Percentiles rank a stretch among this genome's conserved stretches.
Evolutionary conservation across 371 early-diverging fungal species (phyloP).

Genomic region (Mucor plumbeus): DNA sequence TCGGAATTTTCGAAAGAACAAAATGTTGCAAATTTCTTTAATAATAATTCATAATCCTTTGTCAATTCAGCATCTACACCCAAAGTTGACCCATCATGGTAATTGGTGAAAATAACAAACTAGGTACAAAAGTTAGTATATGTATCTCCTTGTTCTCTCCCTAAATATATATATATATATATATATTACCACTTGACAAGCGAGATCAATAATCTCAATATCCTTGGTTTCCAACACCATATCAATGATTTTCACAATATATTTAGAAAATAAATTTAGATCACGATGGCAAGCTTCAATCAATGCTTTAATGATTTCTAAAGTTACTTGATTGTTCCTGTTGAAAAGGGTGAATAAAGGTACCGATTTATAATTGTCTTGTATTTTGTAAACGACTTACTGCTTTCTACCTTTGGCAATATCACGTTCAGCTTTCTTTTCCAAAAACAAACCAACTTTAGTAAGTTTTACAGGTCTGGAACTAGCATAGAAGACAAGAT

Average conservation of each 20-base stretch:
- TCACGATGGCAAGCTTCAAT: slow-evolving; percentile 76
- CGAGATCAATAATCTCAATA: slow-evolving; percentile 54
- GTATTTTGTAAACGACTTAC: slow-evolving; percentile 26
- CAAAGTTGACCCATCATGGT: slow-evolving; percentile 71
- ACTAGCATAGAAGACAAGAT: slow-evolving; percentile 87
- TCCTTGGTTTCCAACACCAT: slow-evolving; percentile 61
- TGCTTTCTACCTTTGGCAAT: slow-evolving; percentile 64
- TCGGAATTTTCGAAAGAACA: slow-evolving; percentile 49
- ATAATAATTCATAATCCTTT: slow-evolving; percentile 53
- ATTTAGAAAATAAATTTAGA: slow-evolving; percentile 83
- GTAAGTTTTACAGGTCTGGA: slow-evolving; percentile 91
- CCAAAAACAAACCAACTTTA: slow-evolving; percentile 88
- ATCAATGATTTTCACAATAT: slow-evolving; percentile 61
- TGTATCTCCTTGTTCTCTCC: background rate
- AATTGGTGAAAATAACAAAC: slow-evolving; percentile 73
- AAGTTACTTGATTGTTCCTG: slow-evolving; percentile 56
- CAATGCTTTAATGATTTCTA: slow-evolving; percentile 77
- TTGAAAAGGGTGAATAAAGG: background rate
- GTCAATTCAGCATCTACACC: slow-evolving; percentile 74
- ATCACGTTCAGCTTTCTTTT: slow-evolving; percentile 75
- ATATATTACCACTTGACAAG: slow-evolving; percentile 59
- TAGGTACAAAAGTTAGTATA: slow-evolving; percentile 25
- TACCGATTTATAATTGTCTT: background rate
- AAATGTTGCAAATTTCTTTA: slow-evolving; percentile 64
- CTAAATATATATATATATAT: background rate